A percentile compares a stretch with the other conserved stretches of the same genome.
Conservation (phyloP, 2,329 filamentous ascomycete species). For the Chaetomium sp. region DNA sequence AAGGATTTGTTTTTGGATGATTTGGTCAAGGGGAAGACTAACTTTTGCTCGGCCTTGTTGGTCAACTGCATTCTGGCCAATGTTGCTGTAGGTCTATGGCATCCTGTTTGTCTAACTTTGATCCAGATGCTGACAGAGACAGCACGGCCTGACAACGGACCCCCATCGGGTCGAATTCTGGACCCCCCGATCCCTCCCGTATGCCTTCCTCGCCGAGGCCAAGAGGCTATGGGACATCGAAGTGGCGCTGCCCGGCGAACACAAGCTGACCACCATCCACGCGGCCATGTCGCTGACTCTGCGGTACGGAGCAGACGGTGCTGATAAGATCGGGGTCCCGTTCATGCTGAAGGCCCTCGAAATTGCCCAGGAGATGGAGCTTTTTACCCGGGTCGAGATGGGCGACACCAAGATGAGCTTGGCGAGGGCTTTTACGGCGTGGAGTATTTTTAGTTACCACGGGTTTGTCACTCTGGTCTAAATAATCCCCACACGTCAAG, state of each 20-base stretch:
- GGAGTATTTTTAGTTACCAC: neutral
- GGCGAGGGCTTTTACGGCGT: conserved; percentile 5
- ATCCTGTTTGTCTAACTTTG: too few relatives aligned
- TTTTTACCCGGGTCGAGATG: conserved; percentile 3
- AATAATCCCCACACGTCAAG: neutral
- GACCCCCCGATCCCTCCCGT: conserved; percentile 30
- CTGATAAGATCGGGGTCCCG: conserved; percentile 1
- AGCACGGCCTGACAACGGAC: conserved; percentile 29
- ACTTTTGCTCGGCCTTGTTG: conserved; percentile 24
- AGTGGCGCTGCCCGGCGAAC: conserved; percentile 7
- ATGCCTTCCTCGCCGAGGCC: conserved; percentile 34
- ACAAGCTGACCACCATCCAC: conserved; percentile 30
- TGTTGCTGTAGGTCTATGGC: conserved; percentile 28
- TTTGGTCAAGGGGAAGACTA: conserved; percentile 12
- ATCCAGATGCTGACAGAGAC: neutral
- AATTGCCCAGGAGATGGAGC: conserved; percentile 1
- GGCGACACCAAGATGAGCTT: conserved; percentile 1
- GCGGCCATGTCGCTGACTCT: conserved; percentile 29
- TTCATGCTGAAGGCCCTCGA: conserved; percentile 1
- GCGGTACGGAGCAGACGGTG: conserved; percentile 17
- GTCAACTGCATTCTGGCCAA: conserved; percentile 26
- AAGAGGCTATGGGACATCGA: conserved; percentile 35
- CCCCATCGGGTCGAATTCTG: conserved; percentile 31
- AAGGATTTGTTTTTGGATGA: conserved; percentile 27
- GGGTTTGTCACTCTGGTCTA: neutral